Evolutionary conservation across 108 stramenopile species (phyloP).

Genomic region (Thalassiosira profunda): DNA sequence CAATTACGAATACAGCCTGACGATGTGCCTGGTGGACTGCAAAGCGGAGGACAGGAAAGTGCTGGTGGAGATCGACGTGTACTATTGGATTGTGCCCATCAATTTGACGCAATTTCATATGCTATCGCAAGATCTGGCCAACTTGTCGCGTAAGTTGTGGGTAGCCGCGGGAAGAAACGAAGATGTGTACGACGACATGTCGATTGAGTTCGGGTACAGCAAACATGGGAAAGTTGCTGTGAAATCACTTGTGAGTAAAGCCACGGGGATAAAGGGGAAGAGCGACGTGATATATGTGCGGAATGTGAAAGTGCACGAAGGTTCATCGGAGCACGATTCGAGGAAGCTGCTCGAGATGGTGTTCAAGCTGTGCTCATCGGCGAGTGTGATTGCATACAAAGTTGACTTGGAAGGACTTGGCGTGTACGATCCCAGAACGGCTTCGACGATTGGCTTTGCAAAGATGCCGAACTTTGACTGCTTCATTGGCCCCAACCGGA

Average conservation of each 20-base stretch:
- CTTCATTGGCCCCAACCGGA: too few species aligned
- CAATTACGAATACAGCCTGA: background rate
- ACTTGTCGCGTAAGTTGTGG: background rate
- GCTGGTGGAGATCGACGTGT: background rate
- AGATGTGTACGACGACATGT: background rate
- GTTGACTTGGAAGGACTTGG: too few species aligned
- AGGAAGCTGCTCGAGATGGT: too few species aligned
- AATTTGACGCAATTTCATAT: constrained; percentile 1
- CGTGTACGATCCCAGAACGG: too few species aligned
- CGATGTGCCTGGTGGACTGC: background rate
- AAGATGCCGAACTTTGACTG: too few species aligned
- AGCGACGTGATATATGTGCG: background rate
- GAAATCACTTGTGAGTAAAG: background rate
- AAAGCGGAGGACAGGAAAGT: background rate
- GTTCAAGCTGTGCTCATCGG: too few species aligned
- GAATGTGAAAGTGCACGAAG: background rate
- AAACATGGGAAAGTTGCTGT: background rate
- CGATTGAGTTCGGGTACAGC: background rate
- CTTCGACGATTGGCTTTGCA: too few species aligned
- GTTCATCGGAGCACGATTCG: too few species aligned
- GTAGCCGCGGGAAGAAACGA: constrained; percentile 1
- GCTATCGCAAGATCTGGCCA: constrained; percentile 1
- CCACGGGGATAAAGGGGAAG: background rate
- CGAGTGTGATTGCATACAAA: too few species aligned
- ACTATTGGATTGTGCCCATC: background rate